phyloP scores from a whole-genome alignment of 2,329 filamentous ascomycete species.

The Microsporum canis region DNA sequence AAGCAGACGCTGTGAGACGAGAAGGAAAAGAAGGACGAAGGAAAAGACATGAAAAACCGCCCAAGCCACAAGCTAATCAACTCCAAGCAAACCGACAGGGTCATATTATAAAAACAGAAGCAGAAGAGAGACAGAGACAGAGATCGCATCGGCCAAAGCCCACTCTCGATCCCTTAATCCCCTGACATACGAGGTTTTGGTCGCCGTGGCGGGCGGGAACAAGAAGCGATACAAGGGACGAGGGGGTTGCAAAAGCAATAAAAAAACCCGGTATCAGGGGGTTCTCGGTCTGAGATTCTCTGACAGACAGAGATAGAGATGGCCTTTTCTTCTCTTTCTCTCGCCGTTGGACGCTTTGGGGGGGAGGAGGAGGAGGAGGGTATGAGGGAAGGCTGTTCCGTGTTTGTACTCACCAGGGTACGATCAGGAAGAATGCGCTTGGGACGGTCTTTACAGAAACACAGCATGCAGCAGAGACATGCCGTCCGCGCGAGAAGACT shows the following conservation, averaged over 20 bases:
- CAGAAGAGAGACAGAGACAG: neutral
- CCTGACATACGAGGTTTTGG: neutral
- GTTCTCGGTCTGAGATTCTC: neutral
- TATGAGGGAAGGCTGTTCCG: neutral
- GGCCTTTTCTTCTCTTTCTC: neutral
- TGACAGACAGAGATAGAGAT: neutral
- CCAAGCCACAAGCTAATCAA: neutral
- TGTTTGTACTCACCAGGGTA: neutral
- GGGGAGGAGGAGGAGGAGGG: neutral
- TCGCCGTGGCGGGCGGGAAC: neutral
- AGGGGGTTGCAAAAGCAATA: neutral
- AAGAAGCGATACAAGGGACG: neutral
- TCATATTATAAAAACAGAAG: neutral
- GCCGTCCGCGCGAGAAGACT: neutral
- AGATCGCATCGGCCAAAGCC: neutral
- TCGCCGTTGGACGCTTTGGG: neutral
- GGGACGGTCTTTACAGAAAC: neutral
- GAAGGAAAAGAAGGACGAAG: neutral
- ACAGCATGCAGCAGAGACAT: neutral
- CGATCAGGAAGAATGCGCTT: neutral
- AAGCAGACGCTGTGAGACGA: neutral
- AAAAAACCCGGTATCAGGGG: neutral
- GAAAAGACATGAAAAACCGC: neutral
- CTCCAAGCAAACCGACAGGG: neutral
- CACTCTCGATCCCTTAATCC: conserved; percentile 1